These are phyloP conservation scores for Stereocaulon alpinum DNA, from an alignment of 495 filamentous ascomycete species.

Conservation along the genomic window DNA sequence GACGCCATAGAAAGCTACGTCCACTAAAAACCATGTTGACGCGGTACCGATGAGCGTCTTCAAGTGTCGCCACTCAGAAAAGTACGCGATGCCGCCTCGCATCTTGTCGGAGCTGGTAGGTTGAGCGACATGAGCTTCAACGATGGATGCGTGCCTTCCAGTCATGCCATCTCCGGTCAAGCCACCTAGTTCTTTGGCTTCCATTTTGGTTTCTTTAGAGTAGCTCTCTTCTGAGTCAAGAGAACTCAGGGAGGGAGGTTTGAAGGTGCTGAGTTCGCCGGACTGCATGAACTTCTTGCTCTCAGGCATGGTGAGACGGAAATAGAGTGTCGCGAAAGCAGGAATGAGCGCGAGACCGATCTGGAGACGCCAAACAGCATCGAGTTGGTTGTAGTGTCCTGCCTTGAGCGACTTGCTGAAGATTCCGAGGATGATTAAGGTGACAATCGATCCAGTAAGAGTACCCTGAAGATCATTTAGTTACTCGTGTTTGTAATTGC, in stretches of 20 bases:
- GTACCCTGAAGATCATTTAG: conserved; percentile 9
- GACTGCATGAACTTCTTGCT: conserved; percentile 50
- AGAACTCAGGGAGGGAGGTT: conserved; percentile 40
- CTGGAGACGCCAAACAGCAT: conserved; percentile 72
- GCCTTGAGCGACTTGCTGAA: conserved; percentile 58
- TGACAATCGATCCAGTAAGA: conserved; percentile 55
- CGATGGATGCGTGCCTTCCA: conserved; percentile 45
- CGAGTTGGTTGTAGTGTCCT: conserved; percentile 49
- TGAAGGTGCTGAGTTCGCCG: conserved; percentile 44
- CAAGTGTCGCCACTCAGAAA: conserved; percentile 54
- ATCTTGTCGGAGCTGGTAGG: conserved; percentile 53
- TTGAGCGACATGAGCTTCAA: conserved; percentile 35
- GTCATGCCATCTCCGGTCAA: conserved; percentile 45
- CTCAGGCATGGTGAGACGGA: conserved; percentile 81
- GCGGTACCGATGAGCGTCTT: conserved; percentile 66
- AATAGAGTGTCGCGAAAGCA: conserved; percentile 66
- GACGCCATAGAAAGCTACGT: conserved; percentile 58
- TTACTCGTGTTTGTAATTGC: background rate
- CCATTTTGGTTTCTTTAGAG: conserved; percentile 53
- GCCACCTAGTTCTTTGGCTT: conserved; percentile 46
- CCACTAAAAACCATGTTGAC: conserved; percentile 70
- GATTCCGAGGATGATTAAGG: conserved; percentile 58
- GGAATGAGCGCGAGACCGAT: conserved; percentile 76
- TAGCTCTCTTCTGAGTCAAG: conserved; percentile 60
- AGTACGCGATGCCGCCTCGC: conserved; percentile 55